Evolutionary conservation across 331 rosid species (phyloP), one percentile per base, ranked within the genome.

Genomic region (Erythrophleum ivorense): DNA sequence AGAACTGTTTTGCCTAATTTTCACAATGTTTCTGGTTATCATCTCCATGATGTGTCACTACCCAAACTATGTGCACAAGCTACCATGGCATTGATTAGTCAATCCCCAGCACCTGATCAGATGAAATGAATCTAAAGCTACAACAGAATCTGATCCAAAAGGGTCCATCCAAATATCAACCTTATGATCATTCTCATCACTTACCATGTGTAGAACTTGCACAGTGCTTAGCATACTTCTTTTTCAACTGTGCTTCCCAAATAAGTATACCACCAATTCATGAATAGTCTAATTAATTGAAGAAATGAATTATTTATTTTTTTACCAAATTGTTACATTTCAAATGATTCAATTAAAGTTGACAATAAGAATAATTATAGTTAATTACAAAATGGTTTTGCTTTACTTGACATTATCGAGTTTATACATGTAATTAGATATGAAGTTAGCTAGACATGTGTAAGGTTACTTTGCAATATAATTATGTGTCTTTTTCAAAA

Each of bases 1-100:
- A 33, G 21, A 76, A 85, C 73, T 87, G 91, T 79, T 88, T 87
- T 65, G 84, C 89, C 85, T 60, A 84, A 52, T 85, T 83, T 83
- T 72, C 75, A 83, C 86, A 70, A 79, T 18, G 68, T 57, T 81
- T 79, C 83, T 63, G 33, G 65, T 83, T 36, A 14, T 15, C 57
- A 2, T 6, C 45, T 33, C n/a, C 4, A 75, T 76, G 80, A 79
- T 82, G 64, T 78, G 69, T 76, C 84, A 18, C 79, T 24, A 60
- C 83, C 19, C 58, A 34, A 72, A 66, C 7, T n/a, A 73, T 71
- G 75, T 73, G 43, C 70, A 59, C 81, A 81, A 67, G 66, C 80
- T 71, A 75, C 69, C 73, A 6, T 62, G 31, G 75, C 40, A 29
- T 83, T 80, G 83, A 83, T 86, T 72, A 76, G 78, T 86, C 89